phyloP scores from a whole-genome alignment of 2,329 filamentous ascomycete species.

The Fusarium goolgardi region DNA sequence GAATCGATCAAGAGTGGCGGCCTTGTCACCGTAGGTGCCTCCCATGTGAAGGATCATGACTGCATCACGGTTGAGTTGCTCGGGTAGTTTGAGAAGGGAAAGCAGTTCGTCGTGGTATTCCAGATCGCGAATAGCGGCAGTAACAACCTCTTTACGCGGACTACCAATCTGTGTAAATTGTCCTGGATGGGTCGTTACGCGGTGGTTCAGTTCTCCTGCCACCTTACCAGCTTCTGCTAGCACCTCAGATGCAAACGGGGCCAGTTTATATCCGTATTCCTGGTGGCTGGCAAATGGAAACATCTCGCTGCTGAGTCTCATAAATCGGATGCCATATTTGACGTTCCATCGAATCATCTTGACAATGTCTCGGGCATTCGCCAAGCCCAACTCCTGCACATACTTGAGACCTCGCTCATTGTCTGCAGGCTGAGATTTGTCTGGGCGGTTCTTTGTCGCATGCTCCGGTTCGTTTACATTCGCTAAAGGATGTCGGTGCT shows the following conservation, averaged over 20 bases:
- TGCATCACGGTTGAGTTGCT: slow-evolving; percentile 84
- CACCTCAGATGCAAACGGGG: slow-evolving; percentile 82
- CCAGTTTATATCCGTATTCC: slow-evolving; percentile 86
- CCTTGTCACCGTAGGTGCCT: slow-evolving; percentile 88
- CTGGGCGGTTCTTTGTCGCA: slow-evolving; percentile 85
- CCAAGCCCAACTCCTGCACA: slow-evolving; percentile 80
- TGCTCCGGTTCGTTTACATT: slow-evolving; percentile 83
- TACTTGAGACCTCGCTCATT: slow-evolving; percentile 75
- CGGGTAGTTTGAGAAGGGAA: slow-evolving; percentile 77
- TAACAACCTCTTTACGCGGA: slow-evolving; percentile 80
- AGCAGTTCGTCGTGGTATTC: slow-evolving; percentile 91
- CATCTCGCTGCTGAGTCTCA: slow-evolving; percentile 94
- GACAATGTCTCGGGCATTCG: slow-evolving; percentile 83
- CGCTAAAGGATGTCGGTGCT: slow-evolving; percentile 84
- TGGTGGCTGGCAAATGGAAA: slow-evolving; percentile 94
- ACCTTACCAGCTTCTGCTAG: slow-evolving; percentile 82
- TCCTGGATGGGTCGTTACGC: slow-evolving; percentile 90
- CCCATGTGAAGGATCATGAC: slow-evolving; percentile 97
- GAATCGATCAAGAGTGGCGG: slow-evolving; percentile 81
- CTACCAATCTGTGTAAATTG: slow-evolving; percentile 94
- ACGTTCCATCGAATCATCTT: slow-evolving; percentile 95
- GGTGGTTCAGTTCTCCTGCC: slow-evolving; percentile 81
- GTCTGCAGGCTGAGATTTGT: slow-evolving; percentile 76
- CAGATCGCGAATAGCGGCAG: slow-evolving; percentile 81
- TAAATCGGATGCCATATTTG: slow-evolving; percentile 89